Base-by-base conservation (phyloP, 176 grass and related monocot genomes). In the Tillandsia fasciculata region DNA sequence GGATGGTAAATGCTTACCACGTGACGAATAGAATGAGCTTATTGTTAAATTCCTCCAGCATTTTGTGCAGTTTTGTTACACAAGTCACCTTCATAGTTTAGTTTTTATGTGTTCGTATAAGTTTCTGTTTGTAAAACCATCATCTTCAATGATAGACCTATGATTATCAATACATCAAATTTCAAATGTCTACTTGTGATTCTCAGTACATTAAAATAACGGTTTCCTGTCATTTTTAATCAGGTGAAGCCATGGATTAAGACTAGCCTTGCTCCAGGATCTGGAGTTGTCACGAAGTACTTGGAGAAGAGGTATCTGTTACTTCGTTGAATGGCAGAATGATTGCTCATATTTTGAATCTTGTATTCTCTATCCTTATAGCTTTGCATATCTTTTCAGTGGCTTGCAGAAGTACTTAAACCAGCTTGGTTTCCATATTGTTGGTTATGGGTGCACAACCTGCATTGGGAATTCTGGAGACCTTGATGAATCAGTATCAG, bases 171-270 rank as follows among this genome's bases (percentile, higher is more conserved):
- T 18, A 15, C 15, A 9, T 61, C 56, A 61, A 23, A 9, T 9
- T 61, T 18, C 3, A 61, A 2, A 61, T 61, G 10, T 22, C n/a
- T 18, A 23, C 56, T 61, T 61, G 22, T 15, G 13, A 61, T 22
- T 61, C 12, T 20, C 15, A 23, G 56, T 9, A 61, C 8, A 18
- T 61, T 20, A 59, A 17, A 17, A 9, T 59, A 20, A 18, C 10
- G 56, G 56, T 61, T 61, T 23, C 18, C 56, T 61, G 22, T 10
- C 8, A 61, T 57, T 81, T 9, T 69, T 51, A 49, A 85, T 82
- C 80, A 99, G 94, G 90, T 99, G 56, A 93, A 90, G 76, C 94
- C 94, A 81, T 93, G 94, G 94, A 93, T 99, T 79, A 99, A 99
- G 72, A 99, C 94, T 11, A 99, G 94, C 20, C 94, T 99, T 73